Evolutionary conservation across 1,284 basidiomycete species (phyloP).

Genomic region (Malassezia slooffiae): DNA sequence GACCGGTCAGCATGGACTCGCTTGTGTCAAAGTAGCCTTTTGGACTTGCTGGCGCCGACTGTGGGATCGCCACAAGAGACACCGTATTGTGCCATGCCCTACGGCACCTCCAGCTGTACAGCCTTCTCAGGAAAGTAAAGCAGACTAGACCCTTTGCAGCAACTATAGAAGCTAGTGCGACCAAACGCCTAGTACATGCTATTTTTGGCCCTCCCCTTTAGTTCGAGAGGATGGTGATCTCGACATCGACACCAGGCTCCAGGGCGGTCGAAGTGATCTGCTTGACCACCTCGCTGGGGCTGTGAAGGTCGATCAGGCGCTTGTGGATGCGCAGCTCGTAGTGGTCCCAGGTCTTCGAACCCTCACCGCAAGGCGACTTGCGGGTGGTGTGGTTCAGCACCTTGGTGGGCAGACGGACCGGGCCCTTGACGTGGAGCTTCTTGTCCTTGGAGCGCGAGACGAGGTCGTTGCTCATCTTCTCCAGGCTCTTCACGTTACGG

Average conservation of each 20-base stretch:
- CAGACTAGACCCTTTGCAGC: too few relatives aligned
- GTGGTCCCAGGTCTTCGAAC: constrained; percentile 98
- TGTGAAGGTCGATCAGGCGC: constrained; percentile 97
- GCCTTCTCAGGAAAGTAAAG: too few relatives aligned
- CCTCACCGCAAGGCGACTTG: constrained; percentile 70
- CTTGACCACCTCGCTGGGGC: constrained; percentile 98
- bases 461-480: constrained; percentile 85
- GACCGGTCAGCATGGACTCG: too few relatives aligned
- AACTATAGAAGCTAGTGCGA: too few relatives aligned
- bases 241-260: constrained; percentile 98
- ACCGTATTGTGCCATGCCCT: too few relatives aligned
- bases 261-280: constrained; percentile 98
- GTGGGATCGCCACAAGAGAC: too few relatives aligned
- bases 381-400: constrained; percentile 96
- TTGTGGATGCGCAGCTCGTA: constrained; percentile 99
- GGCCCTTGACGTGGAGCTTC: constrained; percentile 97
- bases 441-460: constrained; percentile 99
- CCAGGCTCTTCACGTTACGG: constrained; percentile 94
- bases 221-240: constrained; percentile 79
- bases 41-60: too few relatives aligned
- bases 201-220: too few relatives aligned
- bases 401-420: constrained; percentile 97
- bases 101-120: too few relatives aligned
- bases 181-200: too few relatives aligned
- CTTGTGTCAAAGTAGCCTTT: too few relatives aligned